Evolutionary conservation across 345 rosid genomes (phyloP), one percentile per base, ranked within the genome.

Genomic region (Gossypium raimondii): DNA sequence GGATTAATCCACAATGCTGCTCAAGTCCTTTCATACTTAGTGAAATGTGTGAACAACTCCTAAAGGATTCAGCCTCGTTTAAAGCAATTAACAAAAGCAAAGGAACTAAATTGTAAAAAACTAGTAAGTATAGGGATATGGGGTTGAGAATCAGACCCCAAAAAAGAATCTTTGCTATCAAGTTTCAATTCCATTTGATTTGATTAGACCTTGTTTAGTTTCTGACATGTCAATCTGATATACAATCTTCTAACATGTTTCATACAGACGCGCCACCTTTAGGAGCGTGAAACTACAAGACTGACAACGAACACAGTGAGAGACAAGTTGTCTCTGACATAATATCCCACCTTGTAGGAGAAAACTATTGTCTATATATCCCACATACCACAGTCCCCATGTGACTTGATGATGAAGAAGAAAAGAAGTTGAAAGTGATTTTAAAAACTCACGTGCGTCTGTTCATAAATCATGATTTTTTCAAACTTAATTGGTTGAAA

Each of bases 271-370:
- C 72, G 43, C 43, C 22, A 43, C 72, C 58, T 5, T 0, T 0
- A 2, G 25, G 59, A 13, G 45, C 44, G 73, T 69, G 73, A 38
- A 14, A 25, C 22, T 7, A 34, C 41, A 2, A 0, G 1, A 0
- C 7, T 18, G 73, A 51, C 73, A 52, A 25, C 20, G 11, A 70
- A 70, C n/a, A 29, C 45, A 17, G 62, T 2, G 47, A 56, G 3
- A 17, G 3, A 17, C 9, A 24, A 34, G 11, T 45, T 52, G 48
- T 29, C 24, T 52, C 62, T 29, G 73, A 52, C 73, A 53, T 17
- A 7, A 27, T 51, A 69, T 69, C 73, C 60, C 59, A 69, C 73
- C 60, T 51, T 27, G 34, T 58, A 11, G 50, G 74, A 55, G 34
- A 71, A 7, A 71, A 71, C 50, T 56, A 5, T 5, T 34, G 41